These are phyloP conservation scores for Rhodotorula taiwanensis DNA, from an alignment of 768 basidiomycete genomes.

Conservation along the genomic window DNA sequence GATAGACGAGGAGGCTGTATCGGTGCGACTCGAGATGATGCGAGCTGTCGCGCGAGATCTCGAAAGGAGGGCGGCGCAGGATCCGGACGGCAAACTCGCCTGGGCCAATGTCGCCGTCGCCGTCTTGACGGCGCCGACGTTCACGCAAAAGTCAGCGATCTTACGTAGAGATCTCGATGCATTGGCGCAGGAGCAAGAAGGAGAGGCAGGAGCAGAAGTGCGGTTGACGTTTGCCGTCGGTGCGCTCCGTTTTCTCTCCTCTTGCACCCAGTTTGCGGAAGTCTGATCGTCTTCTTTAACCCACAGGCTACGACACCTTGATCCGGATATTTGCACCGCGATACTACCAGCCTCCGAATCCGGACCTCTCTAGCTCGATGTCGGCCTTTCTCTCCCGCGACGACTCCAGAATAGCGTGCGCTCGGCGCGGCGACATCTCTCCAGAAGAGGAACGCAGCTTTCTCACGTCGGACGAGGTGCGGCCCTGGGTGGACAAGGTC, in stretches of 20 bases:
- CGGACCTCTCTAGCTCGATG: conserved; percentile 56
- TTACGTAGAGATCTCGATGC: conserved; percentile 54
- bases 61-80: background rate
- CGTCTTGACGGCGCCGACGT: conserved; percentile 78
- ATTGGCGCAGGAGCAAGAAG: conserved; percentile 41
- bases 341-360: conserved; percentile 55
- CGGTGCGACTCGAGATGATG: conserved; percentile 87
- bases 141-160: conserved; percentile 67
- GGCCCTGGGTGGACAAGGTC: conserved; percentile 53
- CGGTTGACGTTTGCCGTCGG: conserved; percentile 21
- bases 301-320: conserved; percentile 79
- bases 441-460: conserved; percentile 44
- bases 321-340: conserved; percentile 66
- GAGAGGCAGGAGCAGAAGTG: background rate
- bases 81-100: background rate
- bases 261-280: background rate
- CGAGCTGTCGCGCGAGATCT: conserved; percentile 54
- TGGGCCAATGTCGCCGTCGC: conserved; percentile 62
- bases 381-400: conserved; percentile 57
- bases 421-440: conserved; percentile 50
- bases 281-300: conserved; percentile 48
- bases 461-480: conserved; percentile 45
- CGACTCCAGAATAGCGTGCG: conserved; percentile 61
- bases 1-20: conserved; percentile 58
- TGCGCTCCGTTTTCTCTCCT: conserved; percentile 1